phyloP scores from a whole-genome alignment of 163 green algal genomes.

The Smithsoniella earleae region DNA sequence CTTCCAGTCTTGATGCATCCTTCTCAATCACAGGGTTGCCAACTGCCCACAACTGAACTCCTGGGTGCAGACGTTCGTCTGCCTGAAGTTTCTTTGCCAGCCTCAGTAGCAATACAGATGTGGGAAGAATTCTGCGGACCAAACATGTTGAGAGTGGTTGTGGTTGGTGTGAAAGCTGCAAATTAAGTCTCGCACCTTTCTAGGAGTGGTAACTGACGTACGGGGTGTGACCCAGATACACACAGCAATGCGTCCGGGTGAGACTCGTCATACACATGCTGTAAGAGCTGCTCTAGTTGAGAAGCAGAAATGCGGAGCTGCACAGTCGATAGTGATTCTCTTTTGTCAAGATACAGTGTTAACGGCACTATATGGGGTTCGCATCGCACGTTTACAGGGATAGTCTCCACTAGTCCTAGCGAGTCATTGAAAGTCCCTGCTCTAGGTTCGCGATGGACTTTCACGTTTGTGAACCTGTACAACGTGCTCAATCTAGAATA shows the following conservation, averaged over 20 bases:
- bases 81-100: too few species aligned
- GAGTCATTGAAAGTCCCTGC: too few species aligned
- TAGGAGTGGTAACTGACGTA: constrained; percentile 39
- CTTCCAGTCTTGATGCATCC: constrained; percentile 40
- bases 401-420: constrained; percentile 5
- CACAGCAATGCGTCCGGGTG: constrained; percentile 51
- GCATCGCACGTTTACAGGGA: constrained; percentile 3
- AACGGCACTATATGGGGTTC: too few species aligned
- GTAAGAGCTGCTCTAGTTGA: background rate
- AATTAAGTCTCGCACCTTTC: background rate
- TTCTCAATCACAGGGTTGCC: constrained; percentile 61
- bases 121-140: background rate
- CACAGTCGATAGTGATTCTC: background rate
- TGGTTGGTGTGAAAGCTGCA: background rate
- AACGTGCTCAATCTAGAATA: too few species aligned
- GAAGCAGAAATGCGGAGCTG: background rate
- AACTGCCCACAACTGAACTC: constrained; percentile 61
- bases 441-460: too few species aligned
- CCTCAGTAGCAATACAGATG: background rate
- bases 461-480: too few species aligned
- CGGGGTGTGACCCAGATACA: constrained; percentile 66
- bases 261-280: background rate
- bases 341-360: background rate
- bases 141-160: background rate
- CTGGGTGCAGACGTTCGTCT: background rate